A percentile compares a stretch with the other conserved stretches of the same genome.
Conservation (phyloP, 106 monocot genomes). For the Acorus gramineus region DNA sequence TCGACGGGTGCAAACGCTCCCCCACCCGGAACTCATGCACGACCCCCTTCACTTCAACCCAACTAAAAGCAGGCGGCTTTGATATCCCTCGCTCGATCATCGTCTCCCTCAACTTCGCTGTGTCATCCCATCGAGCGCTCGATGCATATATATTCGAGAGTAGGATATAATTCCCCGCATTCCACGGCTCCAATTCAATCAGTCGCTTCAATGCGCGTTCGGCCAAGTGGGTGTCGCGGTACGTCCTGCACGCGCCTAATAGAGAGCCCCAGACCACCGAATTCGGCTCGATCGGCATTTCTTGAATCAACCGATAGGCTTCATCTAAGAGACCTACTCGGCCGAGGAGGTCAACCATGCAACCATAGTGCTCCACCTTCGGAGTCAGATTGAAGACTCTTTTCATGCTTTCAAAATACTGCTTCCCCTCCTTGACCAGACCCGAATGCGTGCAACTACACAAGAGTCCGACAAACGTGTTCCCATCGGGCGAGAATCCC, state of each 20-base stretch:
- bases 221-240: slow-evolving; percentile 24
- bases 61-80: slow-evolving; percentile 62
- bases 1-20: slow-evolving; percentile 20
- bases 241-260: slow-evolving; percentile 29
- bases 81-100: slow-evolving; percentile 49
- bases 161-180: slow-evolving; percentile 70
- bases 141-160: slow-evolving; percentile 63
- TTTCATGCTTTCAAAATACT: slow-evolving; percentile 45
- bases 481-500: slow-evolving; percentile 31
- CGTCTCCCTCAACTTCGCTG: slow-evolving; percentile 39
- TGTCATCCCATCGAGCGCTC: slow-evolving; percentile 51
- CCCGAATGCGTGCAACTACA: slow-evolving; percentile 64
- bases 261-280: slow-evolving; percentile 50
- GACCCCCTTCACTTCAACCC: slow-evolving; percentile 48
- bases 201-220: slow-evolving; percentile 46
- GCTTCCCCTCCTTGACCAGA: slow-evolving; percentile 50
- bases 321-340: slow-evolving; percentile 65
- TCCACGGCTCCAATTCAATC: slow-evolving; percentile 49
- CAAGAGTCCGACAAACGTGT: slow-evolving; percentile 57
- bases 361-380: slow-evolving; percentile 76
- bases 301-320: slow-evolving; percentile 40
- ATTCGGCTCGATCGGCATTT: slow-evolving; percentile 42
- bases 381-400: slow-evolving; percentile 32
- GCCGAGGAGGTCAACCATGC: slow-evolving; percentile 67
- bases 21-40: slow-evolving; percentile 71